Percentiles rank a stretch among this genome's conserved stretches.
Evolutionary conservation across 139 green algal species (phyloP).

Genomic region (Picochlorum sp.): DNA sequence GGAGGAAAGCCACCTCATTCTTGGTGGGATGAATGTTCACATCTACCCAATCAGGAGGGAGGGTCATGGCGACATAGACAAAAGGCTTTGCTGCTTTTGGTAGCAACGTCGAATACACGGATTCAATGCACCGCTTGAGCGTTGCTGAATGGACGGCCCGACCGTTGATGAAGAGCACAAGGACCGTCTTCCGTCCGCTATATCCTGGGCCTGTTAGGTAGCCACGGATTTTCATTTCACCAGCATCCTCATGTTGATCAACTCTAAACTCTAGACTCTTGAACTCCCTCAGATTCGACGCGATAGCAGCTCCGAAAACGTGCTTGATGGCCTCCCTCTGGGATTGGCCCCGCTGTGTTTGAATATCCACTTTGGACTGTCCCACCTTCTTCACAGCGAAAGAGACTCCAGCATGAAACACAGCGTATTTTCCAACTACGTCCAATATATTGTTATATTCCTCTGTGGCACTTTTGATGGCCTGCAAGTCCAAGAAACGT

Average conservation of each 20-base stretch:
- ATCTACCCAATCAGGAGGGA: conserved; percentile 83
- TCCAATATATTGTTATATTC: conserved; percentile 86
- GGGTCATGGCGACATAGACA: conserved; percentile 66
- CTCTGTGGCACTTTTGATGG: conserved; percentile 41
- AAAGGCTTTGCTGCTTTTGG: conserved; percentile 77
- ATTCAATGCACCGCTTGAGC: conserved; percentile 74
- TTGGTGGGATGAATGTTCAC: conserved; percentile 97
- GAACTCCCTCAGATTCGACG: conserved; percentile 37
- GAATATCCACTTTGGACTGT: conserved; percentile 66
- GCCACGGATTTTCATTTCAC: conserved; percentile 33
- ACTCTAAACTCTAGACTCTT: not conserved
- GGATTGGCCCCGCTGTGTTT: conserved; percentile 33
- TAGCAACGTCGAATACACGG: conserved; percentile 59
- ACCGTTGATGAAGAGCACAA: conserved; percentile 95
- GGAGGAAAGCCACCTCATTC: conserved; percentile 81
- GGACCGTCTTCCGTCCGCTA: conserved; percentile 42
- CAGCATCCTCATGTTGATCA: not conserved
- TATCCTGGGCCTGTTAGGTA: conserved; percentile 64
- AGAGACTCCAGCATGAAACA: conserved; percentile 45
- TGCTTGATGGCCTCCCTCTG: conserved; percentile 62
- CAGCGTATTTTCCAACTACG: conserved; percentile 65
- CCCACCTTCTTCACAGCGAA: conserved; percentile 57
- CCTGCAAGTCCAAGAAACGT: conserved; percentile 39
- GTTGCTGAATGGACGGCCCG: conserved; percentile 74
- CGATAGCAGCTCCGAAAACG: conserved; percentile 72